Conservation (phyloP, 176 grass and related monocot species). For the Dactylis glomerata region DNA sequence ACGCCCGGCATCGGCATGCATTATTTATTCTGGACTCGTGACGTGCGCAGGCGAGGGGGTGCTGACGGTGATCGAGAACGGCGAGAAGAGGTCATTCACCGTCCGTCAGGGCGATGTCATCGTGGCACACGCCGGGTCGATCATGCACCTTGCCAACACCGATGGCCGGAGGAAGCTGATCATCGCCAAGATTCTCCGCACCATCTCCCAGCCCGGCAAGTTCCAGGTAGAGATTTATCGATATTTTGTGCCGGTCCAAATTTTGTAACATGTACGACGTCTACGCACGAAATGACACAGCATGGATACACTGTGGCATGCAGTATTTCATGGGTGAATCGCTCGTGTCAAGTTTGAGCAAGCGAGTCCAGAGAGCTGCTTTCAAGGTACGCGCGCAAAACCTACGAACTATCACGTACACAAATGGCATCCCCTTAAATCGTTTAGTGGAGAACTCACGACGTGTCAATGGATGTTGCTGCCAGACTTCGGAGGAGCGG, state of each 20-base stretch:
- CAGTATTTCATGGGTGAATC: slow-evolving; percentile 71
- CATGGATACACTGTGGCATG: not conserved
- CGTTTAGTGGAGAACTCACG: not conserved
- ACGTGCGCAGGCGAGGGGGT: slow-evolving; percentile 45
- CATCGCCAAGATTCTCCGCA: slow-evolving; percentile 51
- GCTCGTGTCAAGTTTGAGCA: slow-evolving; percentile 48
- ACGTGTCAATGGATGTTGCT: no score
- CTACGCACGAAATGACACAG: not conserved
- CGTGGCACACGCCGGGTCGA: slow-evolving; percentile 45
- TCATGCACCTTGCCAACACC: slow-evolving; percentile 66
- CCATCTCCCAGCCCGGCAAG: slow-evolving; percentile 59
- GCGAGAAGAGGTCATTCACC: slow-evolving; percentile 46
- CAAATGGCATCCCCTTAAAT: not conserved
- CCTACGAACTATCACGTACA: not conserved
- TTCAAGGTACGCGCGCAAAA: slow-evolving; percentile 34
- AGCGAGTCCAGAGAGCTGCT: not conserved
- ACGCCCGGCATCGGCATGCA: not conserved
- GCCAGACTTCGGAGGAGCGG: not conserved
- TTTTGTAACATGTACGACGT: not conserved
- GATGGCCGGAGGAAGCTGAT: slow-evolving; percentile 61
- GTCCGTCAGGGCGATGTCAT: slow-evolving; percentile 57
- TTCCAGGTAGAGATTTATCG: slow-evolving; percentile 29
- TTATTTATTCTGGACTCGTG: not conserved
- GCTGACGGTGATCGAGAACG: slow-evolving; percentile 42
- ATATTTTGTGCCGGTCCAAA: not conserved